A percentile compares a stretch with the other conserved stretches of the same genome.
phyloP scores from a whole-genome alignment of 306 rosid genomes.

The Hylodesmum podocarpum region DNA sequence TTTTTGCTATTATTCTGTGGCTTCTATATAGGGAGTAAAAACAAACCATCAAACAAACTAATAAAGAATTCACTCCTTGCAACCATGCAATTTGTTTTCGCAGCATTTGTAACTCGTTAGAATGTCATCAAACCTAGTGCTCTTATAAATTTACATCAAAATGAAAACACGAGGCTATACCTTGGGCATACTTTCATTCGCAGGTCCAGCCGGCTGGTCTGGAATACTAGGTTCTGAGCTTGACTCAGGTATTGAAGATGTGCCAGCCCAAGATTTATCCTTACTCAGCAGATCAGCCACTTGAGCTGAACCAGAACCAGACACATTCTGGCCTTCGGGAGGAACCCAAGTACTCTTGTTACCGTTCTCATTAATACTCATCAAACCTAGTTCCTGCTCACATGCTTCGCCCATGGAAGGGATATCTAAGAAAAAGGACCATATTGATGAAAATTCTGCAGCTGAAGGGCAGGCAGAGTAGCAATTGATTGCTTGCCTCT shows the following conservation, averaged over 20 bases:
- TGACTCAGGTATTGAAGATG: slow-evolving; percentile 53
- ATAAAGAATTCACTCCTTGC: not conserved
- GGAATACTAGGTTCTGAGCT: slow-evolving; percentile 41
- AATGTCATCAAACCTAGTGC: not conserved
- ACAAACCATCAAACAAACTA: not conserved
- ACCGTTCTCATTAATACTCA: slow-evolving; percentile 80
- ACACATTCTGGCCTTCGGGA: slow-evolving; percentile 46
- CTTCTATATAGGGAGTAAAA: not conserved
- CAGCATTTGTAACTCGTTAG: slow-evolving; percentile 15
- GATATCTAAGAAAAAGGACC: slow-evolving; percentile 74
- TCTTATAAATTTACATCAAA: slow-evolving; percentile 10
- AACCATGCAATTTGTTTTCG: slow-evolving; percentile 11
- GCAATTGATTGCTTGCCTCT: slow-evolving; percentile 75
- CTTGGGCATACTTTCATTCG: slow-evolving; percentile 61
- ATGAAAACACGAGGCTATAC: slow-evolving; percentile 41
- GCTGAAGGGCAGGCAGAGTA: slow-evolving; percentile 95
- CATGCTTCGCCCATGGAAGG: slow-evolving; percentile 72
- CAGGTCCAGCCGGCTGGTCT: slow-evolving; percentile 48
- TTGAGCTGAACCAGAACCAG: slow-evolving; percentile 48
- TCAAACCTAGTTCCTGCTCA: slow-evolving; percentile 85
- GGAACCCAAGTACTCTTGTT: slow-evolving; percentile 41
- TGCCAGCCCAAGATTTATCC: slow-evolving; percentile 51
- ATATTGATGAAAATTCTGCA: slow-evolving; percentile 83
- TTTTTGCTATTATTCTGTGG: not conserved
- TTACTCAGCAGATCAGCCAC: slow-evolving; percentile 29